These are phyloP conservation scores for Puccinia brachypodii DNA, from an alignment of 1,284 basidiomycete species.

Conservation along the genomic window DNA sequence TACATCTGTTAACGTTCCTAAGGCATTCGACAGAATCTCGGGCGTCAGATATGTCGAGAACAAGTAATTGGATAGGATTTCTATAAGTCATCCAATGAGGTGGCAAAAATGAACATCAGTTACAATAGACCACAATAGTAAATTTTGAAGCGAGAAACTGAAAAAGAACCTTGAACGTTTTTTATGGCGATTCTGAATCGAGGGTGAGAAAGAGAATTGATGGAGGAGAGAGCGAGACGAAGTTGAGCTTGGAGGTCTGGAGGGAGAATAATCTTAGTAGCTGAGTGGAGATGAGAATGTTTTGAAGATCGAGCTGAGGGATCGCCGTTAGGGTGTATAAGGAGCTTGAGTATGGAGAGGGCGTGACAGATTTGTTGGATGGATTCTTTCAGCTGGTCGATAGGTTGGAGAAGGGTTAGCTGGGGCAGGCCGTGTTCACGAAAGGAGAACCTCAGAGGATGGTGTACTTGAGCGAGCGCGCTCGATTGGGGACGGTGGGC, in stretches of 20 bases:
- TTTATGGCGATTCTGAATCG: conserved; percentile 20
- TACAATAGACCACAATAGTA: neutral
- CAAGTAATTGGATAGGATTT: conserved; percentile 36
- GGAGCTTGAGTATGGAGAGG: conserved; percentile 26
- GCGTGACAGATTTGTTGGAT: conserved; percentile 14
- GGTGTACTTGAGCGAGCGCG: neutral
- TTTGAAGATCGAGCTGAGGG: neutral
- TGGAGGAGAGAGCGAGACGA: neutral
- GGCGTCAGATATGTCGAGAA: conserved; percentile 36
- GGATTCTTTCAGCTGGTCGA: neutral
- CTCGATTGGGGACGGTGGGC: neutral
- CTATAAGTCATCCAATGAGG: neutral
- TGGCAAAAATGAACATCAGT: neutral
- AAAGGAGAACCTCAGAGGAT: conserved; percentile 9
- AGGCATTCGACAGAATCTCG: conserved; percentile 10
- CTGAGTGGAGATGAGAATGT: neutral
- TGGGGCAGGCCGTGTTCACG: neutral
- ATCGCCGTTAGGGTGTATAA: neutral
- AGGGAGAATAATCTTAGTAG: conserved; percentile 3
- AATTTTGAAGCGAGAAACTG: too few species aligned
- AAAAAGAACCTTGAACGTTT: conserved; percentile 18
- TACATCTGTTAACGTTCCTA: conserved; percentile 15
- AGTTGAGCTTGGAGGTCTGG: conserved; percentile 9
- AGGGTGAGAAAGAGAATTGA: conserved; percentile 26
- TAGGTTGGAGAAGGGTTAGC: conserved; percentile 17